phyloP scores from a whole-genome alignment of 73 alveolate genomes.

The Breviolum minutum region DNA sequence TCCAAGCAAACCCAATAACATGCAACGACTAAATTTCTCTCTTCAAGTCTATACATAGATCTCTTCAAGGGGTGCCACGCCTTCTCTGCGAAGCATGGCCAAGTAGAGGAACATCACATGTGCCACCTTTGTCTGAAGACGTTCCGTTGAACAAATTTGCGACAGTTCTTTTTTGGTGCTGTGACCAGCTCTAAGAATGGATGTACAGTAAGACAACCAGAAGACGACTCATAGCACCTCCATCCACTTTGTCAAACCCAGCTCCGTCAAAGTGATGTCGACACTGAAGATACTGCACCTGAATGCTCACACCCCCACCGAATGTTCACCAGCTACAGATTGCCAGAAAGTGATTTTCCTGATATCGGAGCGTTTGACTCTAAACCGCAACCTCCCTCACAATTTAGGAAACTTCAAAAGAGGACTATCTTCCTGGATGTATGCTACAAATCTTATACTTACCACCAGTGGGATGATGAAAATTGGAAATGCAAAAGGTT shows the following conservation, averaged over 20 bases:
- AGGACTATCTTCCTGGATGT: no score
- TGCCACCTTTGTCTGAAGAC: constrained; percentile 12
- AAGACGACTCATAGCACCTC: neutral
- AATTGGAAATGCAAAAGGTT: no score
- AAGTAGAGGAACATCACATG: constrained; percentile 59
- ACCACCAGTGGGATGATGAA: no score
- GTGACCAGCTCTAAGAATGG: neutral
- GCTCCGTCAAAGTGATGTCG: constrained; percentile 65
- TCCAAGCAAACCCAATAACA: no score
- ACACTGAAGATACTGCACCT: constrained; percentile 75
- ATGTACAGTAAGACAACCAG: neutral
- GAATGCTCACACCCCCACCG: neutral
- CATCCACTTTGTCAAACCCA: constrained; percentile 53
- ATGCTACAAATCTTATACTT: no score
- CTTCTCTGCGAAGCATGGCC: constrained; percentile 55
- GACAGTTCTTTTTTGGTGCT: no score
- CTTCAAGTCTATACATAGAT: neutral
- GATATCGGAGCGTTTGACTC: no score
- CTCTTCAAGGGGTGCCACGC: neutral
- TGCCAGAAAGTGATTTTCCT: no score
- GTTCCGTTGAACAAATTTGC: no score
- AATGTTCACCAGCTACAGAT: no score
- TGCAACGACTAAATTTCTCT: neutral
- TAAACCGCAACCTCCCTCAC: no score
- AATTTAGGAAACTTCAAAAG: no score